phyloP scores from a whole-genome alignment of 1,284 basidiomycete species.

The Leccinum pachyderme region DNA sequence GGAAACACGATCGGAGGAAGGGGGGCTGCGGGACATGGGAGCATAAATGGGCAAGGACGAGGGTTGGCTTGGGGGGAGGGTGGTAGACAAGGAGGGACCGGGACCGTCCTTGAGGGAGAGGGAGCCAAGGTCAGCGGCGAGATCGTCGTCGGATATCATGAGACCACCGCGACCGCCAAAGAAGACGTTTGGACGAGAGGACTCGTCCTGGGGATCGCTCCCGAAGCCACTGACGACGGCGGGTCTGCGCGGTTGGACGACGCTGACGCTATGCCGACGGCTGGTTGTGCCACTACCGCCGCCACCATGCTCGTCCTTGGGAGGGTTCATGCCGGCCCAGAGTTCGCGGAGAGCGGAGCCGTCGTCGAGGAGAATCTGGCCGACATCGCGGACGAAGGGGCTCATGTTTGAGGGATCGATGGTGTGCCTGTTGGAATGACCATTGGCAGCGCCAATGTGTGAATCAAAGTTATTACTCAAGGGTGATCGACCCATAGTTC shows the following conservation, averaged over 20 bases:
- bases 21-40: constrained; percentile 61
- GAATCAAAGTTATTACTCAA: constrained; percentile 43
- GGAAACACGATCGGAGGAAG: constrained; percentile 52
- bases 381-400: constrained; percentile 77
- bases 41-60: constrained; percentile 69
- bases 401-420: constrained; percentile 74
- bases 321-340: constrained; percentile 64
- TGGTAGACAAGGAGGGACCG: constrained; percentile 41
- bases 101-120: constrained; percentile 58
- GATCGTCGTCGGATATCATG: constrained; percentile 77
- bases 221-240: constrained; percentile 61
- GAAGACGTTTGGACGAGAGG: constrained; percentile 27
- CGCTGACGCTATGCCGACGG: constrained; percentile 81
- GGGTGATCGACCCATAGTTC: constrained; percentile 52
- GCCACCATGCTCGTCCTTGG: constrained; percentile 49
- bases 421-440: constrained; percentile 46
- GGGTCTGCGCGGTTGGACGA: constrained; percentile 72
- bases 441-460: constrained; percentile 45
- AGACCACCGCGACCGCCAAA: constrained; percentile 48
- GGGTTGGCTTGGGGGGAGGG: constrained; percentile 54
- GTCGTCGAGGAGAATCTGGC: constrained; percentile 71
- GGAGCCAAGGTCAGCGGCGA: constrained; percentile 66
- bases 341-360: constrained; percentile 64
- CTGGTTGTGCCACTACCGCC: constrained; percentile 82
- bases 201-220: constrained; percentile 46